Conservation (phyloP, 331 rosid species). For the Erythrophleum ivorense region DNA sequence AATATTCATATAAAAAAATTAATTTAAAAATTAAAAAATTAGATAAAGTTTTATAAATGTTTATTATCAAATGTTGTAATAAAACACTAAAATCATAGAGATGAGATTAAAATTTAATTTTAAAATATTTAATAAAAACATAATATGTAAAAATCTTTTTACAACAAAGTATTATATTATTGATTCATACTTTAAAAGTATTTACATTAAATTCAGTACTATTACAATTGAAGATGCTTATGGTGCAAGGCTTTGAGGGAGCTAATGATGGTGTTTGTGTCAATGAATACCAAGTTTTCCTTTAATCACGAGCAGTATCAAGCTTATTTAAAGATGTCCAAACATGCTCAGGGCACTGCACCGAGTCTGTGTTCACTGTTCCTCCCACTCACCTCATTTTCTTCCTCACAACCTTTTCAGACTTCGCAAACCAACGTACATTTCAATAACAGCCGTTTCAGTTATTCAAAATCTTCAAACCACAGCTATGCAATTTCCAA, state of each 20-base stretch:
- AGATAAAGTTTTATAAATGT: not conserved
- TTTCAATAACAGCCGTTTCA: conserved; percentile 50
- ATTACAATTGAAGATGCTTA: not conserved
- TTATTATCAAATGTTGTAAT: not conserved
- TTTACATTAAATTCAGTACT: not conserved
- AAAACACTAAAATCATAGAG: no score
- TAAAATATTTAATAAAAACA: no score
- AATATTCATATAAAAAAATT: not conserved
- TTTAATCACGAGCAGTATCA: not conserved
- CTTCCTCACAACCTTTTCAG: not conserved
- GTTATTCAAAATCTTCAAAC: conserved; percentile 34
- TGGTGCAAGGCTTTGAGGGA: not conserved
- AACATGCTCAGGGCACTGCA: not conserved
- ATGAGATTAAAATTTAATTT: not conserved
- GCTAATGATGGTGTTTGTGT: not conserved
- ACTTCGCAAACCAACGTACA: conserved; percentile 19
- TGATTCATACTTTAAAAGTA: no score
- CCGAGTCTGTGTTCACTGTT: not conserved
- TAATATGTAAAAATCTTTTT: no score
- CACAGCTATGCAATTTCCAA: conserved; percentile 26
- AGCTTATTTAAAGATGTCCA: not conserved
- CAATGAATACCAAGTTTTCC: not conserved
- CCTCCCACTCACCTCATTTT: not conserved
- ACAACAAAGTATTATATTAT: no score
- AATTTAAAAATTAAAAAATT: not conserved